A percentile compares a stretch with the other conserved stretches of the same genome.
phyloP scores from a whole-genome alignment of 2,329 filamentous ascomycete genomes.

The Pseudohalonectria lignicola region DNA sequence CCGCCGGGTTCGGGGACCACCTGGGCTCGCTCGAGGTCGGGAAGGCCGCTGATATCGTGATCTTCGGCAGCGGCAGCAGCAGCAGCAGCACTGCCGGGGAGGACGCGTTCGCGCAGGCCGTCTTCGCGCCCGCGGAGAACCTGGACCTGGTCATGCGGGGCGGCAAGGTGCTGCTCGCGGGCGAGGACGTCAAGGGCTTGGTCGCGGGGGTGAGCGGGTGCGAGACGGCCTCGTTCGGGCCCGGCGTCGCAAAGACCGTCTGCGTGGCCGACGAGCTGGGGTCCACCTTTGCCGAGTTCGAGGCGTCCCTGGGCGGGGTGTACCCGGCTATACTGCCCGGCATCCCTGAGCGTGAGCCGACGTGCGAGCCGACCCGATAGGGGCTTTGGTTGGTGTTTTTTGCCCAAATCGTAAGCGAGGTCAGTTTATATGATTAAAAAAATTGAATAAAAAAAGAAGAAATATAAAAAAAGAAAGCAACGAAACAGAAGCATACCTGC shows the following conservation, averaged over 20 bases:
- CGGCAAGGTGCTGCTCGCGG: slow-evolving; percentile 12
- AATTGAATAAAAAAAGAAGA: too few species aligned
- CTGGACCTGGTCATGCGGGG: slow-evolving; percentile 17
- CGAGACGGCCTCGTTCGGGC: slow-evolving; percentile 10
- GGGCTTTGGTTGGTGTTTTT: background rate
- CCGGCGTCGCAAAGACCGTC: slow-evolving; percentile 7
- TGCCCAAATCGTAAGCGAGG: too few species aligned
- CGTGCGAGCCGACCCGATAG: slow-evolving; percentile 8
- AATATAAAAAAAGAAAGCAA: too few species aligned
- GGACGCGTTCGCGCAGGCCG: slow-evolving; percentile 10
- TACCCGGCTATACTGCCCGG: slow-evolving; percentile 12
- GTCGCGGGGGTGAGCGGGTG: slow-evolving; percentile 7
- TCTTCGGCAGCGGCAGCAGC: slow-evolving; percentile 19
- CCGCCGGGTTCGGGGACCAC: slow-evolving; percentile 23
- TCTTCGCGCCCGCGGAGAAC: slow-evolving; percentile 10
- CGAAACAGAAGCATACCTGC: too few species aligned
- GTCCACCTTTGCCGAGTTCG: slow-evolving; percentile 10
- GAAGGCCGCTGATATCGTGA: slow-evolving; percentile 29
- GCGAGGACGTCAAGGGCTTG: slow-evolving; percentile 5
- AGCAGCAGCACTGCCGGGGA: background rate
- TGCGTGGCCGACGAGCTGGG: slow-evolving; percentile 15
- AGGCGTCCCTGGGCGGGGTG: slow-evolving; percentile 9
- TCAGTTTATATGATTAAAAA: too few species aligned
- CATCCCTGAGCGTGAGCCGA: slow-evolving; percentile 10
- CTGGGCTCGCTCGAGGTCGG: slow-evolving; percentile 29